Base-by-base conservation (phyloP, 139 green algal species). In the Picochlorum costavermella region DNA sequence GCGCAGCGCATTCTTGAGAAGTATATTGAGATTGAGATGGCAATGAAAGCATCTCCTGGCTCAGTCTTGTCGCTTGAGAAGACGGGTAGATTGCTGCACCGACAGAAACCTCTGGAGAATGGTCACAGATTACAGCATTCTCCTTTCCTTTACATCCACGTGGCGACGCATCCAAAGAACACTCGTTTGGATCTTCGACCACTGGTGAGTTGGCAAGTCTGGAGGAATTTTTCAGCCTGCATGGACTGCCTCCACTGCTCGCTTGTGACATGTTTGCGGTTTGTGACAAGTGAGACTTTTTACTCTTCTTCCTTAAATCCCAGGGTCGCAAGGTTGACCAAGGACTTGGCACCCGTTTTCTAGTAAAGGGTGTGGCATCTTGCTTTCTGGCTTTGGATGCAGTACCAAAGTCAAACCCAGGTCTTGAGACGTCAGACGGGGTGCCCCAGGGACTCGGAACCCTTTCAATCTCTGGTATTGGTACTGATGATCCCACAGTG, bases 381-480 rank as follows among this genome's bases (percentile, higher is more conserved):
- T 61, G 16, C 56, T 20, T 61, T 53, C 17, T 28, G 25, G 25
- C 50, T 28, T 40, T 40, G 33, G 33, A 40, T 40, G 33, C 33
- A 12, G 33, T 23, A 2, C 17, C 16, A 53, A 53, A 53, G 17
- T 53, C 46, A 53, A 53, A 53, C 4, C n/a, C n/a, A 53, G 16
- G 46, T 33, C n/a, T 2, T 49, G 48, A 11, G 30, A 56, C 53
- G 58, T 23, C 53, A 68, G 55, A 33, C 17, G 70, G 61, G 11
- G 31, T 17, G 0, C 37, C n/a, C 70, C 70, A 76, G 6, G 70
- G 70, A 44, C 70, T 76, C 5, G 14, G 31, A 12, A 76, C 70
- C 2, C 64, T 45, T 30, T 67, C 63, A 28, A 72, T 64, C 10
- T 25, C 23, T n/a, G 66, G 66, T 9, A 73, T 57, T 2, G 70